phyloP scores from a whole-genome alignment of 192 early-diverging fungal genomes.

The Coemansia sp. region DNA sequence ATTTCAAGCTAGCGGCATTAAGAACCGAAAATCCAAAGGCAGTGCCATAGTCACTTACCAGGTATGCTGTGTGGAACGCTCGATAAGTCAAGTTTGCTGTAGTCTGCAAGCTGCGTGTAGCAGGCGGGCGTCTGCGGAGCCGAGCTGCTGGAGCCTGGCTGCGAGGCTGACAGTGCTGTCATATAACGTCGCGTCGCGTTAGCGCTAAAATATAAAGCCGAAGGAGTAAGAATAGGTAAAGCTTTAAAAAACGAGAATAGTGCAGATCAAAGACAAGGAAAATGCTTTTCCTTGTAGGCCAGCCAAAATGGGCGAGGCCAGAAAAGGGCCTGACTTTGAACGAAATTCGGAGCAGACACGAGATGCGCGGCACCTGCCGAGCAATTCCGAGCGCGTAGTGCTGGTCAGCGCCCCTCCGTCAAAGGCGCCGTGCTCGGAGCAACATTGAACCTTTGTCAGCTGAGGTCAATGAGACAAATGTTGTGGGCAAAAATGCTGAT shows the following conservation, averaged over 20 bases:
- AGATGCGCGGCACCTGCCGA: conserved; percentile 1
- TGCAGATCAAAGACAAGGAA: no score
- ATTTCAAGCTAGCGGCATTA: no score
- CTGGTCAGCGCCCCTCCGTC: neutral
- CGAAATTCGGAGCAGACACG: conserved; percentile 3
- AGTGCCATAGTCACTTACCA: conserved; percentile 20
- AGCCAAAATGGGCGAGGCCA: neutral
- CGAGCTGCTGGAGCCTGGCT: neutral
- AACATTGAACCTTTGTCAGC: neutral
- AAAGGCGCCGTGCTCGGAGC: neutral
- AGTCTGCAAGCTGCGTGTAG: conserved; percentile 16
- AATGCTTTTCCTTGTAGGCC: no score
- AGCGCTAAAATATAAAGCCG: neutral
- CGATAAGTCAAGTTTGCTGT: conserved; percentile 21
- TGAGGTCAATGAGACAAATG: neutral
- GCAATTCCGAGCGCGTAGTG: neutral
- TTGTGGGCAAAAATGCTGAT: neutral
- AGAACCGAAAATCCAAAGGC: no score
- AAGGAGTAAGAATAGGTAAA: neutral
- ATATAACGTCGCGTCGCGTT: neutral
- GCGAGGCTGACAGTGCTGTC: neutral
- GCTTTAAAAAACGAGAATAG: no score
- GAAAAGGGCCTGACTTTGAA: neutral
- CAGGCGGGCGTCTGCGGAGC: neutral
- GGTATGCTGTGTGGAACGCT: conserved; percentile 27